Conservation (phyloP, 2,329 filamentous ascomycete genomes). For the Talaromyces sp. region DNA sequence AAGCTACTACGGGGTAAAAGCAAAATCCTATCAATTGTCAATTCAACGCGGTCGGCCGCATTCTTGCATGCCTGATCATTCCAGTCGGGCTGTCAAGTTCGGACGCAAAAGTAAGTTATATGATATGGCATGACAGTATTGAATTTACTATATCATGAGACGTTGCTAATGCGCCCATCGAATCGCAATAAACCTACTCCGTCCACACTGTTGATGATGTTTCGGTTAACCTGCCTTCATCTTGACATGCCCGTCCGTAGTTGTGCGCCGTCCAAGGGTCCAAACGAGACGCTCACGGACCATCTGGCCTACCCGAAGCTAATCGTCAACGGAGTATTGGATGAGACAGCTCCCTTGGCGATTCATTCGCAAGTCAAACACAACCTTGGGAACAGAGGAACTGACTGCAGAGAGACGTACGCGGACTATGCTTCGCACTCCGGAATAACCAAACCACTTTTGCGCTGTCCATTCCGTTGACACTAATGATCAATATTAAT, state of each 20-base stretch:
- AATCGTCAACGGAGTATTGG: not conserved
- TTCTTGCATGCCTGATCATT: not conserved
- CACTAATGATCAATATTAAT: not conserved
- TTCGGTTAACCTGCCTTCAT: conserved; percentile 1
- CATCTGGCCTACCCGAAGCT: not conserved
- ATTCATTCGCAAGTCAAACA: not conserved
- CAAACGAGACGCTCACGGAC: conserved; percentile 14
- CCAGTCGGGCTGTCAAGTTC: not conserved
- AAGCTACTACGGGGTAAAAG: not conserved
- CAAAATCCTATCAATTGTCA: not conserved
- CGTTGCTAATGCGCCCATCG: conserved; percentile 4
- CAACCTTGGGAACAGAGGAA: too few species aligned
- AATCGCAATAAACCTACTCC: not conserved
- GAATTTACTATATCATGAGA: not conserved
- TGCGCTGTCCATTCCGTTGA: not conserved
- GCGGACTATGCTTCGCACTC: not conserved
- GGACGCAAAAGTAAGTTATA: not conserved
- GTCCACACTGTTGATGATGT: not conserved
- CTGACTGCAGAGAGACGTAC: not conserved
- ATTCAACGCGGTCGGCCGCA: not conserved
- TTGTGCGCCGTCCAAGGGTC: conserved; percentile 2
- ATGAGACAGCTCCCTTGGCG: not conserved
- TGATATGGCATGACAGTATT: not conserved
- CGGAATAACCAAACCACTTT: not conserved
- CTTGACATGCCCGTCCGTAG: not conserved